These are phyloP conservation scores for Podila epicladia DNA, from an alignment of 192 early-diverging fungal genomes.

Conservation along the genomic window DNA sequence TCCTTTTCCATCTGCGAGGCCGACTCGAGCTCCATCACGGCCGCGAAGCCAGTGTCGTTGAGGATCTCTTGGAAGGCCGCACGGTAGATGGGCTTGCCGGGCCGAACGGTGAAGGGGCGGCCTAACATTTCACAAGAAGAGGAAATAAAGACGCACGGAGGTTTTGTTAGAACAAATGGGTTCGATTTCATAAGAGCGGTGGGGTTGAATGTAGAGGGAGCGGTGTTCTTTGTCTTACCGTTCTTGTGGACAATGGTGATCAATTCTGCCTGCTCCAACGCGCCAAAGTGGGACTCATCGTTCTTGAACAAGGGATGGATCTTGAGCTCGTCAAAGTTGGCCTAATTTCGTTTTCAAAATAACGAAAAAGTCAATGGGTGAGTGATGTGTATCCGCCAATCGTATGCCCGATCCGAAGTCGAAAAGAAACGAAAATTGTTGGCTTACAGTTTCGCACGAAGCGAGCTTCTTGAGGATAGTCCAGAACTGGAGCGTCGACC, in stretches of 20 bases:
- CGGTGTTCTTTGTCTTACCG: conserved; percentile 52
- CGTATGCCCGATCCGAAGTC: no score
- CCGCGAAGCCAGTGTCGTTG: conserved; percentile 73
- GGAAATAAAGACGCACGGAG: neutral
- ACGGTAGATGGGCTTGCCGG: conserved; percentile 86
- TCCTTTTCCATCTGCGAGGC: conserved; percentile 66
- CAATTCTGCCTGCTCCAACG: conserved; percentile 92
- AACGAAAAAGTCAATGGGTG: no score
- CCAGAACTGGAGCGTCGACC: conserved; percentile 95
- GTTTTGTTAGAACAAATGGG: neutral
- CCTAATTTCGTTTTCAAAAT: conserved; percentile 18
- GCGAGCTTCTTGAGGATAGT: conserved; percentile 79
- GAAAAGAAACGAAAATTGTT: no score
- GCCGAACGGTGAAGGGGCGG: conserved; percentile 79
- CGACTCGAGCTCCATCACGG: conserved; percentile 82
- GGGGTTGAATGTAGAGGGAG: neutral
- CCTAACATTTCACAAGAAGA: conserved; percentile 54
- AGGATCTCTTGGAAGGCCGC: conserved; percentile 82
- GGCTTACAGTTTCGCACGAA: conserved; percentile 58
- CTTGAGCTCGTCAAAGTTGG: conserved; percentile 87
- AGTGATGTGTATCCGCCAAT: no score
- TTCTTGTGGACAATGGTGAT: conserved; percentile 83
- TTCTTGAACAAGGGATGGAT: conserved; percentile 87
- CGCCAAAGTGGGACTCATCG: conserved; percentile 79
- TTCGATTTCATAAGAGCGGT: neutral